These are phyloP conservation scores for Aspergillus amoenus DNA, from an alignment of 2,329 filamentous ascomycete genomes.

Conservation along the genomic window DNA sequence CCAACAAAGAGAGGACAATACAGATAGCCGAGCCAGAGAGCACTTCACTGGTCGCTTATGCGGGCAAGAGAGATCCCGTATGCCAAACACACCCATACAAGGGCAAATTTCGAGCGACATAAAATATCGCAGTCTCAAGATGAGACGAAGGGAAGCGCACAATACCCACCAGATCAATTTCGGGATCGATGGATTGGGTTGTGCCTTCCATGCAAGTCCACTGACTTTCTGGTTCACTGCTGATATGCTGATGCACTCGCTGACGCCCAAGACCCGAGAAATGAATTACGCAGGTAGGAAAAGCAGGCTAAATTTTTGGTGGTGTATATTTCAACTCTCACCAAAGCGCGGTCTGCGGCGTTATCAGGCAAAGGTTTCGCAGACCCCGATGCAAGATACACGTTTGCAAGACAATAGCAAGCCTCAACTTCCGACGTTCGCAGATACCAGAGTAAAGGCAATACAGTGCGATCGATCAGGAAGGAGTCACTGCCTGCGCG, in stretches of 20 bases:
- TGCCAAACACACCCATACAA: background rate
- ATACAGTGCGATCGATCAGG: slow-evolving; percentile 27
- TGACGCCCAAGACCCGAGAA: slow-evolving; percentile 40
- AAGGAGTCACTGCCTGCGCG: slow-evolving; percentile 39
- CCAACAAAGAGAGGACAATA: background rate
- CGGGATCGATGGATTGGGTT: background rate
- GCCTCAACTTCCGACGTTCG: slow-evolving; percentile 55
- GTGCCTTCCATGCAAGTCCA: background rate
- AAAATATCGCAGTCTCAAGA: background rate
- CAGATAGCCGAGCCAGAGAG: background rate
- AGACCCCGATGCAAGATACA: slow-evolving; percentile 40
- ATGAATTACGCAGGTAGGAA: slow-evolving; percentile 23
- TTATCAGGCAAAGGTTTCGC: slow-evolving; percentile 38
- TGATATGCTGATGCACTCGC: slow-evolving; percentile 55
- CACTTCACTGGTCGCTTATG: background rate
- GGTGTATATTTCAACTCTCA: slow-evolving; percentile 25
- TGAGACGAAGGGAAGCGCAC: background rate
- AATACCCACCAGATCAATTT: background rate
- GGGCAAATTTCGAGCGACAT: background rate
- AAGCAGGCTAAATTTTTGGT: slow-evolving; percentile 20
- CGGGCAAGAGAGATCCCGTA: background rate
- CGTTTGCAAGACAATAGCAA: slow-evolving; percentile 53
- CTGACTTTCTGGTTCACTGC: slow-evolving; percentile 33
- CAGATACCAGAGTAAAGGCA: slow-evolving; percentile 27
- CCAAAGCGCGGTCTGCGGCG: slow-evolving; percentile 33